phyloP scores from a whole-genome alignment of 306 rosid genomes.

The Carpinus viminea region DNA sequence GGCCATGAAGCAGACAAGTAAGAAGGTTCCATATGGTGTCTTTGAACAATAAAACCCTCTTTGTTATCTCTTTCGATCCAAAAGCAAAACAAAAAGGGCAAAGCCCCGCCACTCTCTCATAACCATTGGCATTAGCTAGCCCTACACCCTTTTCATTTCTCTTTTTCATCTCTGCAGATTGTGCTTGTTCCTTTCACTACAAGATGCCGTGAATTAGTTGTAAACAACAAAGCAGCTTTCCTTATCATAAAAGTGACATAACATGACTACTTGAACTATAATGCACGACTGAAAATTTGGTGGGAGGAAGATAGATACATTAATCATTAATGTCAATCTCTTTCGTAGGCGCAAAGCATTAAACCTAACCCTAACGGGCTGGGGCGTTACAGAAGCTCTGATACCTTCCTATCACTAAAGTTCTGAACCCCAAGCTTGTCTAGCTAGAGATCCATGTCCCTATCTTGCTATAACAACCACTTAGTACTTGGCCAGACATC shows the following conservation, averaged over 20 bases:
- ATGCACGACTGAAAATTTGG: neutral
- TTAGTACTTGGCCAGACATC: neutral
- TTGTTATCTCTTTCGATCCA: neutral
- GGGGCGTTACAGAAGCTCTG: neutral
- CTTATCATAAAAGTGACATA: too few species aligned
- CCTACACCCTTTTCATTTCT: neutral
- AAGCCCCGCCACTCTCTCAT: neutral
- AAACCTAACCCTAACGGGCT: too few species aligned
- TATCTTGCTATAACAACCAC: neutral
- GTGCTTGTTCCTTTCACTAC: neutral
- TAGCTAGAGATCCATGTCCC: neutral
- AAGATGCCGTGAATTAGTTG: neutral
- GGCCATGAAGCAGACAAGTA: constrained; percentile 17
- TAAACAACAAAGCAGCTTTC: neutral
- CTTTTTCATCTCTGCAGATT: neutral
- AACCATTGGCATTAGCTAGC: too few species aligned
- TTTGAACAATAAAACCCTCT: neutral
- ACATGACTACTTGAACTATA: neutral
- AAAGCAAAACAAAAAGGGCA: neutral
- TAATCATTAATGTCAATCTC: too few species aligned
- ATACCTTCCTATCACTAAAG: neutral
- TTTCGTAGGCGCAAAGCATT: too few species aligned
- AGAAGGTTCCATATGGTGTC: neutral
- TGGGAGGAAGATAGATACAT: neutral
- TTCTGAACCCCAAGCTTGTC: neutral